Conservation (phyloP, 352 stramenopile species). For the Globisporangium rhizosaccharum region DNA sequence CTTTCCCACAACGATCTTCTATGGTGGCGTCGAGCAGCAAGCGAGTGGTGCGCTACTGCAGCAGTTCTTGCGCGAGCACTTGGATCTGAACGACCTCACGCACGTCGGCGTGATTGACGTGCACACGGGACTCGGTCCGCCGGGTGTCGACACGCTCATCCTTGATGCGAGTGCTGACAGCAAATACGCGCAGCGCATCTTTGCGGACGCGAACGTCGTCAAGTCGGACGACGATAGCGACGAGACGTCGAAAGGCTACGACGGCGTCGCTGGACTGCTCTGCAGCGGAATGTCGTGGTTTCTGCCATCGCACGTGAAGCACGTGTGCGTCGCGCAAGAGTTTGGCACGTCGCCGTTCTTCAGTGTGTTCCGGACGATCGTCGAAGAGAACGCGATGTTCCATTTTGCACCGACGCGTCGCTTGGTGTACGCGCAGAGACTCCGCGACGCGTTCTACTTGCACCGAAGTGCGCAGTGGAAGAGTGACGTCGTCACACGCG, state of each 20-base stretch:
- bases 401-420: constrained; percentile 29
- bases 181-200: constrained; percentile 9
- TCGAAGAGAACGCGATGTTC: constrained; percentile 61
- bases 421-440: constrained; percentile 49
- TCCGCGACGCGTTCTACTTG: constrained; percentile 29
- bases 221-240: neutral
- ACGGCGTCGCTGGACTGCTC: constrained; percentile 32
- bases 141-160: constrained; percentile 59
- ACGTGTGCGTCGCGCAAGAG: constrained; percentile 38
- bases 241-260: constrained; percentile 46
- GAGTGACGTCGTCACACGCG: constrained; percentile 39
- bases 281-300: neutral
- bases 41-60: constrained; percentile 54
- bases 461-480: constrained; percentile 53
- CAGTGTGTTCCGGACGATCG: constrained; percentile 51
- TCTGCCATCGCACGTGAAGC: neutral
- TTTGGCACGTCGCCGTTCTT: constrained; percentile 57
- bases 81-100: constrained; percentile 34
- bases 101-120: constrained; percentile 87
- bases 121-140: constrained; percentile 88
- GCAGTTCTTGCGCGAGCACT: constrained; percentile 48
- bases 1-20: constrained; percentile 79
- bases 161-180: constrained; percentile 28
- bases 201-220: neutral
- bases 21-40: constrained; percentile 74